phyloP scores from a whole-genome alignment of 2,329 filamentous ascomycete genomes.

The Neofusicoccum cordaticola region DNA sequence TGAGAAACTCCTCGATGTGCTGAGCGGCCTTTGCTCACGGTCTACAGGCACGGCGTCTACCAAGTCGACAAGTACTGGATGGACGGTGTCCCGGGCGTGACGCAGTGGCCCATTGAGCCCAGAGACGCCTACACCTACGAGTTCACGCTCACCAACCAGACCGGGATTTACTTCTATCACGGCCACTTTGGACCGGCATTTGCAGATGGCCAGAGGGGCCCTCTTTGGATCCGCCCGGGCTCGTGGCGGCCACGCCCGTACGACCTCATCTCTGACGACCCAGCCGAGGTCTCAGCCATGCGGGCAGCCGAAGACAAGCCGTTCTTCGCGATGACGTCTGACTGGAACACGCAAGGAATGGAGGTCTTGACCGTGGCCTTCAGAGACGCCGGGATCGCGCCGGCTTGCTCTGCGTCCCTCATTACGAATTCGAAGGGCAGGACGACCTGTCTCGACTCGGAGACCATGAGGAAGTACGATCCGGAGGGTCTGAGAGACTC shows the following conservation, averaged over 20 bases:
- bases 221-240: conserved; percentile 50
- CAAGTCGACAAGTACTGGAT: conserved; percentile 57
- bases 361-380: background rate
- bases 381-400: background rate
- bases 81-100: conserved; percentile 59
- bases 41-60: conserved; percentile 39
- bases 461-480: conserved; percentile 7
- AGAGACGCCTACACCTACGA: conserved; percentile 51
- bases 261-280: conserved; percentile 44
- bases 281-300: conserved; percentile 44
- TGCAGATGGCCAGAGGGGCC: conserved; percentile 59
- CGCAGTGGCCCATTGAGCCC: conserved; percentile 52
- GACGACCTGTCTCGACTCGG: background rate
- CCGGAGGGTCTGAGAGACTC: conserved; percentile 14
- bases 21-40: background rate
- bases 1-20: conserved; percentile 38
- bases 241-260: conserved; percentile 47
- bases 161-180: conserved; percentile 63
- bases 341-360: conserved; percentile 47
- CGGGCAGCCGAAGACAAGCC: conserved; percentile 48
- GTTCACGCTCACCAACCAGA: conserved; percentile 53
- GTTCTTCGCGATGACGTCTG: conserved; percentile 52
- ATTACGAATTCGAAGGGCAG: conserved; percentile 60
- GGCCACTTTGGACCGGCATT: conserved; percentile 56
- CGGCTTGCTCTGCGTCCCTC: conserved; percentile 37